Evolutionary conservation across 805 yeast species (phyloP).

Genomic region (Starmerella bacillaris): DNA sequence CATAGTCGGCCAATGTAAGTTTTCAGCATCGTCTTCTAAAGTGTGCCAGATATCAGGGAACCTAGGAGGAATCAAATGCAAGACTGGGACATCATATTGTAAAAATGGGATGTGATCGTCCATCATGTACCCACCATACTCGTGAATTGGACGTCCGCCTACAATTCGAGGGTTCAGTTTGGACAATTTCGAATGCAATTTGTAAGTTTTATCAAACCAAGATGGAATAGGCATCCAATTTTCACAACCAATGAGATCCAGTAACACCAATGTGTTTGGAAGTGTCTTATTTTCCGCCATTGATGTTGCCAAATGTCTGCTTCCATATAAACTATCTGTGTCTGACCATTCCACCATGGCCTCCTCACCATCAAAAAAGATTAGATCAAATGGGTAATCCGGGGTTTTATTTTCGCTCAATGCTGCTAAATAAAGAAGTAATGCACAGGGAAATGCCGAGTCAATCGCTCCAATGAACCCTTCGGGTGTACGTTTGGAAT

Average conservation of each 20-base stretch:
- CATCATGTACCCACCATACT: constrained; percentile 15
- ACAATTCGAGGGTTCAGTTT: constrained; percentile 22
- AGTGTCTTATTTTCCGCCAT: constrained; percentile 21
- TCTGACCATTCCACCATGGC: constrained; percentile 37
- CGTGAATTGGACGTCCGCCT: constrained; percentile 14
- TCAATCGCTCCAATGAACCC: constrained; percentile 46
- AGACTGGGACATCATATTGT: constrained; percentile 29
- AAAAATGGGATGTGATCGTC: constrained; percentile 43
- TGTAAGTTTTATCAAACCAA: constrained; percentile 28
- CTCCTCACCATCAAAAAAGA: constrained; percentile 48
- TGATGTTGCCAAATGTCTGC: constrained; percentile 30
- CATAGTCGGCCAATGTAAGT: constrained; percentile 26
- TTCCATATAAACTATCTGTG: constrained; percentile 39
- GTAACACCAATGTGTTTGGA: constrained; percentile 31
- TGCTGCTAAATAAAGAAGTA: constrained; percentile 31
- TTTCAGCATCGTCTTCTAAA: constrained; percentile 28
- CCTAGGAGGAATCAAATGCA: constrained; percentile 36
- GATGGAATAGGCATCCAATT: constrained; percentile 24
- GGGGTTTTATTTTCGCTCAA: constrained; percentile 8
- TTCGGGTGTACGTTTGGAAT: constrained; percentile 31
- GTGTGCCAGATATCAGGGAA: constrained; percentile 42
- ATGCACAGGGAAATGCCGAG: constrained; percentile 40
- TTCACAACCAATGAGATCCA: constrained; percentile 34
- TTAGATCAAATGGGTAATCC: constrained; percentile 14
- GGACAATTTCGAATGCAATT: constrained; percentile 25